Conservation (phyloP, 208 protist species). For the Leishmania lainsoni region DNA sequence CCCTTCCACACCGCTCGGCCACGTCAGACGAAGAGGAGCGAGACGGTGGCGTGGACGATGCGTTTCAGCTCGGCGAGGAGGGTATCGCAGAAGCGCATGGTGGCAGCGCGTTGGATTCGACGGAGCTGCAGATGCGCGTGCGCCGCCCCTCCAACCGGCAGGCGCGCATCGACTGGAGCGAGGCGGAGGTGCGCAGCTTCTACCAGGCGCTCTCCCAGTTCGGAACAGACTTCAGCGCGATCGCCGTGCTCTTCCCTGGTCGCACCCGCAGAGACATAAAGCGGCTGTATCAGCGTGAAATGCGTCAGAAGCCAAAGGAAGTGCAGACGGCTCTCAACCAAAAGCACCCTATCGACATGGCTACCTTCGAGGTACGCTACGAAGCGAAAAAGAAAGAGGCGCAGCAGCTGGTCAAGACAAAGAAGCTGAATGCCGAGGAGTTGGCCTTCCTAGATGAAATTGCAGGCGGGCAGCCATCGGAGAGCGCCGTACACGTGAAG, state of each 20-base stretch:
- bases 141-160: conserved; percentile 7
- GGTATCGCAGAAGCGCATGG: background rate
- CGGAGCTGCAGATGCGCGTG: background rate
- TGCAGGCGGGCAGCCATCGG: conserved; percentile 34
- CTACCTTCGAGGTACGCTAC: conserved; percentile 54
- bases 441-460: conserved; percentile 69
- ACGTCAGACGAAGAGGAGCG: conserved; percentile 19
- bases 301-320: conserved; percentile 52
- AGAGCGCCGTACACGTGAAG: background rate
- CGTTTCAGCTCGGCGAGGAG: background rate
- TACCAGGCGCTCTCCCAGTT: conserved; percentile 86
- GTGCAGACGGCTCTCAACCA: conserved; percentile 59
- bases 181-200: conserved; percentile 75
- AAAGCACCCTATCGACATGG: conserved; percentile 68
- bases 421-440: conserved; percentile 36
- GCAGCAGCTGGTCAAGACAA: conserved; percentile 18
- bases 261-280: conserved; percentile 77
- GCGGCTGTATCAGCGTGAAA: conserved; percentile 81
- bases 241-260: conserved; percentile 73
- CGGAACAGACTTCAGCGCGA: conserved; percentile 90
- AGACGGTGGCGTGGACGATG: background rate
- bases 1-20: background rate
- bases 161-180: conserved; percentile 68
- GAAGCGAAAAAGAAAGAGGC: conserved; percentile 40
- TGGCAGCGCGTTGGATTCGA: background rate